phyloP scores from a whole-genome alignment of 768 basidiomycete species.

The Leccinellum albellum region DNA sequence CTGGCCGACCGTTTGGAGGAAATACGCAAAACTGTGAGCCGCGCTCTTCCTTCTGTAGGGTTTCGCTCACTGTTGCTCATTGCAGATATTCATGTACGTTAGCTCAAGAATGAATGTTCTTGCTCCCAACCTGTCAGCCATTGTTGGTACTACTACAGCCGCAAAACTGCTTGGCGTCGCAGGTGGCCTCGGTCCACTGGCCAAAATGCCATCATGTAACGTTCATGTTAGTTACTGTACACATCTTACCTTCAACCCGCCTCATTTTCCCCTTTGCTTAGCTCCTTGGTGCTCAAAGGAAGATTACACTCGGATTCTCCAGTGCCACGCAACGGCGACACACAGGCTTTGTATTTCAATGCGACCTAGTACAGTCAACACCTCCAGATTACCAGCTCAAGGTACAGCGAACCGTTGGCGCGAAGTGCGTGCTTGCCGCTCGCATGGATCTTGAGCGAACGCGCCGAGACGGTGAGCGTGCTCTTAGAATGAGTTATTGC shows the following conservation, averaged over 20 bases:
- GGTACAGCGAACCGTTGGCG: conserved; percentile 89
- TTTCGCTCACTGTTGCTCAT: not conserved
- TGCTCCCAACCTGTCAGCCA: conserved; percentile 96
- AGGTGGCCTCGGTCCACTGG: conserved; percentile 84
- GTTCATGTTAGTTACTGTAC: conserved; percentile 65
- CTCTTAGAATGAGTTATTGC: not conserved
- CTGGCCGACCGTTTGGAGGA: conserved; percentile 87
- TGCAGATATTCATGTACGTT: conserved; percentile 96
- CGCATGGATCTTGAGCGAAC: conserved; percentile 91
- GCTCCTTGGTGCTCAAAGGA: conserved; percentile 92
- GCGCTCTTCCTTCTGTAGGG: not conserved
- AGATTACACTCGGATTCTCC: conserved; percentile 91
- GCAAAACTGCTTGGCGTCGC: conserved; percentile 97
- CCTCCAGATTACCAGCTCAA: conserved; percentile 89
- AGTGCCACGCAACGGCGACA: conserved; percentile 83
- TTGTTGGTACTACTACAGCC: conserved; percentile 97
- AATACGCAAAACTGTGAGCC: conserved; percentile 74
- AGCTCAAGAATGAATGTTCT: conserved; percentile 98
- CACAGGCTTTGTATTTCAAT: conserved; percentile 96
- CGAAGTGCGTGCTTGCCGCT: conserved; percentile 86
- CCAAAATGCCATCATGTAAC: conserved; percentile 94
- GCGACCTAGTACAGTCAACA: conserved; percentile 78
- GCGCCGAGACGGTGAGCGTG: conserved; percentile 67
- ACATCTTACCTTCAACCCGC: not conserved
- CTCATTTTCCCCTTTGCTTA: conserved; percentile 30